Base-by-base conservation (phyloP, 2,329 filamentous ascomycete genomes). In the Parafenestella ontariensis region DNA sequence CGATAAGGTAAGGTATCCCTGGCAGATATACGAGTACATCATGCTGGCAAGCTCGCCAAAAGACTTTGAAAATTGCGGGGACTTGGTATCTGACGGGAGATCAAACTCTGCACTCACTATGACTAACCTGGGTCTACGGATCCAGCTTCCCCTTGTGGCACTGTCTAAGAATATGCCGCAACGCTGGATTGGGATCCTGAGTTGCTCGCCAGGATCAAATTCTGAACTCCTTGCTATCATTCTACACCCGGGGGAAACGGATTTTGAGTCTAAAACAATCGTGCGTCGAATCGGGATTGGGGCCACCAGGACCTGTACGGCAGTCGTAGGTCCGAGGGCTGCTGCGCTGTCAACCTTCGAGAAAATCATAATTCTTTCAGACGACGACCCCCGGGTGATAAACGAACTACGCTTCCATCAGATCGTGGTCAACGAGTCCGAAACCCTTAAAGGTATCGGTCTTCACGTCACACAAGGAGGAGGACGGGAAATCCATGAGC, bases 41-140 rank as follows among this genome's bases (percentile, higher is more conserved):
- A 44, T 46, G 7, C 28, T 46, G 8, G 43, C 43, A 46, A 15
- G 17, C 18, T 46, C 43, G 9, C 43, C 43, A 17, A 36, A 36
- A 18, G 29, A 46, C 29, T 46, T 46, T 24, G 29, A 46, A 36
- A n/a, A 4, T 4, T 36, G 43, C 29, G 43, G 28, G 29, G 26
- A 23, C 17, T 10, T 46, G 43, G 7, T n/a, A 26, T 24, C 5
- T 24, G 29, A 15, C 3, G 17, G n/a, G 10, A 26, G 5, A 8
- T n/a, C 17, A 23, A 34, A 46, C 17, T 46, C 43, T 33, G 9
- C 29, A 10, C 23, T 34, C 9, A 46, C 10, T 5, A 36, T 46
- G 43, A 46, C 43, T 23, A 46, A 46, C 8, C 28, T 36, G n/a
- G 43, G 43, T 4, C 43, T 46, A 23, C 20, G 36, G 17, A 46